Percentiles rank a stretch among this genome's conserved stretches.
Conservation (phyloP, 2,329 filamentous ascomycete species). For the Arachnomyces sp. region DNA sequence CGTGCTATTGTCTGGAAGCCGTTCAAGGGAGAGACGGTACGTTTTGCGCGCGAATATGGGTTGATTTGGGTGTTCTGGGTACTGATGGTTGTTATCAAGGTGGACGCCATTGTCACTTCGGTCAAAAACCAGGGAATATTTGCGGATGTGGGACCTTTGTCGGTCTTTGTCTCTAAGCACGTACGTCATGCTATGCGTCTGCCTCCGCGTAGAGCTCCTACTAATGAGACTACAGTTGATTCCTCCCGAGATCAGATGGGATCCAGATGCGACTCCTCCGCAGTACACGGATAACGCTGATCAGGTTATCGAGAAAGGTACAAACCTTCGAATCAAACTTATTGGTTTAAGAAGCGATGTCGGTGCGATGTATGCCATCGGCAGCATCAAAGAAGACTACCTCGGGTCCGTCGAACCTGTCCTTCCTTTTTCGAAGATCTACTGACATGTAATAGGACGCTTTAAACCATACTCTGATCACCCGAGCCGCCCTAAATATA, state of each 20-base stretch:
- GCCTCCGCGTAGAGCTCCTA: constrained; percentile 7
- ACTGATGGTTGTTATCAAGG: constrained; percentile 41
- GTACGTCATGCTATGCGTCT: constrained; percentile 49
- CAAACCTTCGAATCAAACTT: constrained; percentile 87
- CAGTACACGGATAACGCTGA: constrained; percentile 95
- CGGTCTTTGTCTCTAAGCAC: constrained; percentile 52
- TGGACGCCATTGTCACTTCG: constrained; percentile 86
- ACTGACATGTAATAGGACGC: constrained; percentile 5
- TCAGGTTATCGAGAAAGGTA: constrained; percentile 85
- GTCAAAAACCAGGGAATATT: constrained; percentile 87
- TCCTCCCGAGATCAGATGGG: constrained; percentile 83
- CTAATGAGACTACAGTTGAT: constrained; percentile 57
- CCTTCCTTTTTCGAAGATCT: constrained; percentile 2
- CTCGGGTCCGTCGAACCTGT: constrained; percentile 33
- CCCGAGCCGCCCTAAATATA: background rate
- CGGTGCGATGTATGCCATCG: constrained; percentile 91
- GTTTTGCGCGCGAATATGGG: constrained; percentile 33
- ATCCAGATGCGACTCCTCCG: constrained; percentile 90
- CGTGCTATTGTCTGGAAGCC: constrained; percentile 95
- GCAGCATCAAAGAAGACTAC: constrained; percentile 78
- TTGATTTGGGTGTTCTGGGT: constrained; percentile 5
- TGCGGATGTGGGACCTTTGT: constrained; percentile 40
- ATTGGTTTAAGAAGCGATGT: constrained; percentile 91
- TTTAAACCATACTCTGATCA: background rate
- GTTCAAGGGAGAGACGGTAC: constrained; percentile 94